A percentile compares a stretch with the other conserved stretches of the same genome.
Evolutionary conservation across 257 asterid species (phyloP).

Genomic region (Eustoma russellianum): DNA sequence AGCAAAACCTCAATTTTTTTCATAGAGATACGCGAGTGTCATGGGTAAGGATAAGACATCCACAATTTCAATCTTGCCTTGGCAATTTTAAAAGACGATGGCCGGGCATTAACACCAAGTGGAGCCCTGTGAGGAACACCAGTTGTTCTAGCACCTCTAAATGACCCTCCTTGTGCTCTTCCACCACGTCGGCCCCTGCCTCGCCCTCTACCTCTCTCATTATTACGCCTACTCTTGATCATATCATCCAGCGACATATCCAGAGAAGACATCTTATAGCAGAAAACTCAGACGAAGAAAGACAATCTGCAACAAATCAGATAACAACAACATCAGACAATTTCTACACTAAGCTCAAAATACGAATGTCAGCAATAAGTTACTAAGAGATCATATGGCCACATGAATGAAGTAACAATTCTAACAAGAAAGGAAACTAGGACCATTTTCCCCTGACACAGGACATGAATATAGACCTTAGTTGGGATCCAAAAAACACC

Average conservation of each 20-base stretch:
- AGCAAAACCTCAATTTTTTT: conserved; percentile 31
- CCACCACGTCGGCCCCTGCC: conserved; percentile 65
- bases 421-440: no score
- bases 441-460: no score
- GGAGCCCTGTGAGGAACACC: conserved; percentile 66
- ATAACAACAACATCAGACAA: background rate
- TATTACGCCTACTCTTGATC: conserved; percentile 66
- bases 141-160: conserved; percentile 67
- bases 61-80: conserved; percentile 93
- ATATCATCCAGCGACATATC: conserved; percentile 79
- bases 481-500: no score
- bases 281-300: conserved; percentile 2
- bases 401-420: no score
- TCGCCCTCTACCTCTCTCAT: conserved; percentile 51
- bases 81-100: conserved; percentile 59
- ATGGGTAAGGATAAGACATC: conserved; percentile 56
- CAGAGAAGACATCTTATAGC: conserved; percentile 58
- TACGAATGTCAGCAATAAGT: no score
- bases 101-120: conserved; percentile 65
- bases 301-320: conserved; percentile 18
- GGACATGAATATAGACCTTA: no score
- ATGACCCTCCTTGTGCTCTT: conserved; percentile 58
- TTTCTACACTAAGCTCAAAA: no score
- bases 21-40: conserved; percentile 43
- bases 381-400: no score